These are phyloP conservation scores for Spathaspora boniae DNA, from an alignment of 805 yeast species.

Conservation along the genomic window DNA sequence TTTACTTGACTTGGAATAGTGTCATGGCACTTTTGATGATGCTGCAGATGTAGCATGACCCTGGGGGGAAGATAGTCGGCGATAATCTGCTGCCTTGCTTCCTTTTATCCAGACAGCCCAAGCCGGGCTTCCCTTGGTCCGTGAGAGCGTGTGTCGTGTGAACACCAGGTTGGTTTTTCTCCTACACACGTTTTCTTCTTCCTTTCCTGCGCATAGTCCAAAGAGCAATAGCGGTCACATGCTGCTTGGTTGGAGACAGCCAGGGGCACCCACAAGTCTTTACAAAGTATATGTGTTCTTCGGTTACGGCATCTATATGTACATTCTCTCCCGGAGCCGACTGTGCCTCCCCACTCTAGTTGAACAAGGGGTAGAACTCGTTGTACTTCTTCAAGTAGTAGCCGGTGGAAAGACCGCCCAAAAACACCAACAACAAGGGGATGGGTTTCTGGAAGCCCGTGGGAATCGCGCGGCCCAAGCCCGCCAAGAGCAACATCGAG, in stretches of 20 bases:
- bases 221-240: no score
- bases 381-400: slow-evolving; percentile 75
- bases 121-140: no score
- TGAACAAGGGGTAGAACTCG: slow-evolving; percentile 53
- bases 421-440: slow-evolving; percentile 59
- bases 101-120: no score
- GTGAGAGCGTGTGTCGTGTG: no score
- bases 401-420: slow-evolving; percentile 61
- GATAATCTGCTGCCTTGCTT: no score
- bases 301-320: background rate
- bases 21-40: no score
- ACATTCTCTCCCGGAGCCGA: background rate
- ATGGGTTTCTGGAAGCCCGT: slow-evolving; percentile 65
- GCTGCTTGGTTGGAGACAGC: background rate
- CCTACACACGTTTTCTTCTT: no score
- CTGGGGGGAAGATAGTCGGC: no score
- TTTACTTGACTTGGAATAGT: no score
- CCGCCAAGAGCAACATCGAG: slow-evolving; percentile 61
- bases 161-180: no score
- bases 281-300: background rate
- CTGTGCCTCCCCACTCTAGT: background rate
- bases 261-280: background rate
- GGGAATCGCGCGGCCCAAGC: slow-evolving; percentile 65
- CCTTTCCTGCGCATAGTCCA: no score
- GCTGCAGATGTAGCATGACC: no score